Percentiles rank a stretch among this genome's conserved stretches.
phyloP scores from a whole-genome alignment of 495 filamentous ascomycete genomes.

The Penicillium tannophilum region DNA sequence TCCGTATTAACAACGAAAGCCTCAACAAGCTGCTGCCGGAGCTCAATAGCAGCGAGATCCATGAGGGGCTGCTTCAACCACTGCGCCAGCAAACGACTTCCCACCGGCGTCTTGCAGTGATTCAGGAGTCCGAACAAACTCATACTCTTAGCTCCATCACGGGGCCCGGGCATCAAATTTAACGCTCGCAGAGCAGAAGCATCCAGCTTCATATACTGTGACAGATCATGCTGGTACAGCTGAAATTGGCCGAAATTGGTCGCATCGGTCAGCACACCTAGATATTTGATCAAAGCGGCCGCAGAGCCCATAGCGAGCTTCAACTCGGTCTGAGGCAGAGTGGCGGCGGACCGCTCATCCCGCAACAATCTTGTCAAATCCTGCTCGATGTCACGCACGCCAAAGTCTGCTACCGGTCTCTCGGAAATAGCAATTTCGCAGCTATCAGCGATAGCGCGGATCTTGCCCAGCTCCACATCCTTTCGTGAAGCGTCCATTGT shows the following conservation, averaged over 20 bases:
- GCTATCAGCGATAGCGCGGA: slow-evolving; percentile 83
- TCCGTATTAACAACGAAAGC: slow-evolving; percentile 94
- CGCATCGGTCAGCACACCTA: slow-evolving; percentile 85
- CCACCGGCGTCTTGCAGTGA: slow-evolving; percentile 95
- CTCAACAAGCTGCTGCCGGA: slow-evolving; percentile 91
- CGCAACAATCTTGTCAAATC: slow-evolving; percentile 84
- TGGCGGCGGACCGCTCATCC: slow-evolving; percentile 75
- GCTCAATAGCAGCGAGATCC: slow-evolving; percentile 86
- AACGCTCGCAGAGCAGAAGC: slow-evolving; percentile 90
- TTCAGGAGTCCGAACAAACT: slow-evolving; percentile 92
- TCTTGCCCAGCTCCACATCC: slow-evolving; percentile 87
- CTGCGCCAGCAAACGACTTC: slow-evolving; percentile 86
- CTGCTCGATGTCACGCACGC: slow-evolving; percentile 92
- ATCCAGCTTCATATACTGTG: slow-evolving; percentile 99
- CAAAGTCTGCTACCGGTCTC: slow-evolving; percentile 74
- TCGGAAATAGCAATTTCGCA: slow-evolving; percentile 90
- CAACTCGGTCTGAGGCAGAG: slow-evolving; percentile 84
- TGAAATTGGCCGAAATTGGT: slow-evolving; percentile 97
- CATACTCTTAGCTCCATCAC: slow-evolving; percentile 97
- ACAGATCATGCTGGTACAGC: slow-evolving; percentile 94
- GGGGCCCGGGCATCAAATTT: slow-evolving; percentile 94
- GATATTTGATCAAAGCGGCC: slow-evolving; percentile 90
- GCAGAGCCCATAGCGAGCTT: slow-evolving; percentile 98
- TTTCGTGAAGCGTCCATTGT: slow-evolving; percentile 74
- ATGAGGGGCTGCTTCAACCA: slow-evolving; percentile 99